These are phyloP conservation scores for Simplicillium sp. DNA, from an alignment of 2,329 filamentous ascomycete genomes.

Conservation along the genomic window DNA sequence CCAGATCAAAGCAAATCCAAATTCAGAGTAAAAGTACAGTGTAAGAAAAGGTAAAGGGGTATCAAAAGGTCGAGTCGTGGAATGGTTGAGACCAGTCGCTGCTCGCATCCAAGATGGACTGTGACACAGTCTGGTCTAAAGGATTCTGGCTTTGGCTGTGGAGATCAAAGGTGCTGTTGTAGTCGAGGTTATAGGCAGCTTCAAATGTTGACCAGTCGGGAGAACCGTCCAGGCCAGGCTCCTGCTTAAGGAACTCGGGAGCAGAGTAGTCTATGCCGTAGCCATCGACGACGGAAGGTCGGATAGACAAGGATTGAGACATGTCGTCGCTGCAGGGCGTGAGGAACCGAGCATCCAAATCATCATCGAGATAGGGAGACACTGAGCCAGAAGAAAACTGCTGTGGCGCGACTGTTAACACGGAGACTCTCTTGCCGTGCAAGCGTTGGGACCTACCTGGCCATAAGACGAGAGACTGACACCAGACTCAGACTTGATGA, in stretches of 20 bases:
- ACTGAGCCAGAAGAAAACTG: slow-evolving; percentile 29
- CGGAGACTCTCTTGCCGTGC: slow-evolving; percentile 27
- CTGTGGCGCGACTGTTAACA: slow-evolving; percentile 16
- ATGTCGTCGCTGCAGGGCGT: slow-evolving; percentile 47
- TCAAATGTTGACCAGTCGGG: slow-evolving; percentile 30
- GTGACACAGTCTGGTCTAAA: slow-evolving; percentile 14
- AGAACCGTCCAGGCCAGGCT: slow-evolving; percentile 18
- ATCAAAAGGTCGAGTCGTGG: slow-evolving; percentile 22
- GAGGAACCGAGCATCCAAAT: slow-evolving; percentile 31
- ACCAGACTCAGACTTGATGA: slow-evolving; percentile 29
- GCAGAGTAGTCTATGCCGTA: slow-evolving; percentile 2
- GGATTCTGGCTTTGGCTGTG: slow-evolving; percentile 17
- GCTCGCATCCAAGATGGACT: slow-evolving; percentile 15
- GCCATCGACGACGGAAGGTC: slow-evolving; percentile 17
- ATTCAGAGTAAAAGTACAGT: not conserved
- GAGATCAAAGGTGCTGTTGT: slow-evolving; percentile 17
- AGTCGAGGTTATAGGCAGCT: slow-evolving; percentile 25
- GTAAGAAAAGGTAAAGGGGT: slow-evolving; percentile 9
- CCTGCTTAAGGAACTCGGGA: slow-evolving; percentile 17
- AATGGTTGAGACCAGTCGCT: slow-evolving; percentile 21
- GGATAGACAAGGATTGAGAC: slow-evolving; percentile 15
- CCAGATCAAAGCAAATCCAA: not conserved
- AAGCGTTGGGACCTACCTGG: slow-evolving; percentile 14
- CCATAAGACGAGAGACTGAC: slow-evolving; percentile 17
- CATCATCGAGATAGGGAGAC: slow-evolving; percentile 25